Evolutionary conservation across 768 basidiomycete genomes (phyloP).

Genomic region (Vararia minispora): DNA sequence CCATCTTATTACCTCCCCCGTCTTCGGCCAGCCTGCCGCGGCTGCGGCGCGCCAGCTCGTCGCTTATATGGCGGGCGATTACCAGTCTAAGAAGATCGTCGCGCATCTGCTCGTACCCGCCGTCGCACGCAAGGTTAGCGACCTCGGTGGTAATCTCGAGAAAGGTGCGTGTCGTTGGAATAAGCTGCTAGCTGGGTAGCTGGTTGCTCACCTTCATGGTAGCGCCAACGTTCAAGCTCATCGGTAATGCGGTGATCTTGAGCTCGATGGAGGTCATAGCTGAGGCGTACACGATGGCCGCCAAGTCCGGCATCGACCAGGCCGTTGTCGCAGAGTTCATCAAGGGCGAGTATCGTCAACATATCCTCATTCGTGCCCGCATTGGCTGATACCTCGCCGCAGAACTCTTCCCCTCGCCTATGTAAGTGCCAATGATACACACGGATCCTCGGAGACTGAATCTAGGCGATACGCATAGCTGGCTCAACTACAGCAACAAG

Average conservation of each 20-base stretch:
- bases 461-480: slow-evolving; percentile 26
- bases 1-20: slow-evolving; percentile 63
- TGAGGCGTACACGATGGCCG: slow-evolving; percentile 76
- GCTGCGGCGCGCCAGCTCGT: slow-evolving; percentile 60
- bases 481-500: slow-evolving; percentile 49
- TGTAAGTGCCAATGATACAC: slow-evolving; percentile 20
- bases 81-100: slow-evolving; percentile 71
- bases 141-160: slow-evolving; percentile 80
- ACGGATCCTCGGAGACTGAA: no score
- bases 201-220: slow-evolving; percentile 1
- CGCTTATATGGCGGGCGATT: slow-evolving; percentile 71
- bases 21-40: slow-evolving; percentile 61
- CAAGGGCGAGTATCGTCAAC: slow-evolving; percentile 31
- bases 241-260: slow-evolving; percentile 71
- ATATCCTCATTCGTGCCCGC: neutral
- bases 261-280: slow-evolving; percentile 71
- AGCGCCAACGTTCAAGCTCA: slow-evolving; percentile 67
- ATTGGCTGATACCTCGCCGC: slow-evolving; percentile 12
- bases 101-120: slow-evolving; percentile 71
- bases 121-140: slow-evolving; percentile 64
- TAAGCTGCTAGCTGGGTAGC: neutral
- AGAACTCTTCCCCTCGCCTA: slow-evolving; percentile 64
- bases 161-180: slow-evolving; percentile 35
- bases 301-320: slow-evolving; percentile 71
- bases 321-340: slow-evolving; percentile 44